A percentile compares a stretch with the other conserved stretches of the same genome.
These are phyloP conservation scores for Cymbidium sinense DNA, from an alignment of 106 monocot genomes.

Conservation along the genomic window DNA sequence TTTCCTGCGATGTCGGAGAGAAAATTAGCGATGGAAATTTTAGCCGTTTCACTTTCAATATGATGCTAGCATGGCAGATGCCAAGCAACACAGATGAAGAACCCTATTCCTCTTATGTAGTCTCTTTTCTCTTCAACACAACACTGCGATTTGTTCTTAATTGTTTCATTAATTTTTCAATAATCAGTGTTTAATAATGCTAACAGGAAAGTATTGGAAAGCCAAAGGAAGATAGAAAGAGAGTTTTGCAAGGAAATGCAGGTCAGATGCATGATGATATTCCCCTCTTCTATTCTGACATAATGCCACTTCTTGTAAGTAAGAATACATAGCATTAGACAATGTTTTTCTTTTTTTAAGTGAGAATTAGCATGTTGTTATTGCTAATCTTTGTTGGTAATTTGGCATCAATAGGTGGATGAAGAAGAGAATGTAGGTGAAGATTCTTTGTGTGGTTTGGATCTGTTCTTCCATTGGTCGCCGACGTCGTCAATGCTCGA, in stretches of 20 bases:
- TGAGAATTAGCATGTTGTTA: conserved; percentile 1
- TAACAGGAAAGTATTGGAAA: conserved; percentile 61
- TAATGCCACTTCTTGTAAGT: conserved; percentile 93
- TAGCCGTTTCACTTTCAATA: conserved; percentile 75
- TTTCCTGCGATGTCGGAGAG: conserved; percentile 32
- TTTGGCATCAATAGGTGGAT: conserved; percentile 40
- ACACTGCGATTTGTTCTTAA: neutral
- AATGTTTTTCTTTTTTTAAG: neutral
- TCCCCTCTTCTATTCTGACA: conserved; percentile 81
- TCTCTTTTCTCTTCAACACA: neutral
- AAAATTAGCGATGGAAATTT: conserved; percentile 51
- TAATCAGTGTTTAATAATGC: neutral
- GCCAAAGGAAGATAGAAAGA: conserved; percentile 57
- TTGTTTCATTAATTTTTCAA: neutral
- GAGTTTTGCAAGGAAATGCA: conserved; percentile 25
- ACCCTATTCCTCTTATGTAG: conserved; percentile 21
- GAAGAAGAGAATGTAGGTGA: conserved; percentile 67
- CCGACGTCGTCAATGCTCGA: conserved; percentile 64
- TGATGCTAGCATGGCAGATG: conserved; percentile 88
- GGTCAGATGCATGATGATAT: conserved; percentile 59
- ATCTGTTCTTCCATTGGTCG: conserved; percentile 58
- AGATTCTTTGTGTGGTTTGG: conserved; percentile 82
- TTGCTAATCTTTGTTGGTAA: too few relatives aligned
- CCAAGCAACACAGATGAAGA: conserved; percentile 32
- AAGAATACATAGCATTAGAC: neutral